These are phyloP conservation scores for Candida buenavistaensis DNA, from an alignment of 1,139 yeast genomes.

Conservation along the genomic window DNA sequence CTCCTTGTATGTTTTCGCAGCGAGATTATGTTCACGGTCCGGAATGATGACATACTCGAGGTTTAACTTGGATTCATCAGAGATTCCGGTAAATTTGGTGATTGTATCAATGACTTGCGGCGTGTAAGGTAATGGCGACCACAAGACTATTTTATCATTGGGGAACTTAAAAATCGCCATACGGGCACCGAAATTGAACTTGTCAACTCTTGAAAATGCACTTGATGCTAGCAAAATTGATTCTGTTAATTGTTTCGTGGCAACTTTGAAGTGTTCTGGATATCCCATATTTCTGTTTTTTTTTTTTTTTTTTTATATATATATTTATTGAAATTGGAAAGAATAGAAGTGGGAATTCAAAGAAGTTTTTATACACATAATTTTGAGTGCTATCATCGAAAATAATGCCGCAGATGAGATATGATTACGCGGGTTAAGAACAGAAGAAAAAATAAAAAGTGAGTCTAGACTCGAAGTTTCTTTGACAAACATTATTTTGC, in stretches of 20 bases:
- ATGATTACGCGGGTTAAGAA: too few species aligned
- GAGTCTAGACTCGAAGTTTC: too few species aligned
- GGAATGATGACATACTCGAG: conserved; percentile 51
- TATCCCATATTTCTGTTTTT: conserved; percentile 23
- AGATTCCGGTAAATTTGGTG: conserved; percentile 31
- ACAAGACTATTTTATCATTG: conserved; percentile 44
- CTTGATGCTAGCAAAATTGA: conserved; percentile 51
- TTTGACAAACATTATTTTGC: too few species aligned
- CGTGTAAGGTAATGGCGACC: conserved; percentile 65
- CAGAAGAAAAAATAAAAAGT: too few species aligned
- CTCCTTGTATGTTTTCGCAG: conserved; percentile 52
- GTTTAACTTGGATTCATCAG: conserved; percentile 26
- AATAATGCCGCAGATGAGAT: too few species aligned
- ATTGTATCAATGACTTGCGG: conserved; percentile 41
- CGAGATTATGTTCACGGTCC: conserved; percentile 56
- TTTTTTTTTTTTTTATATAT: too few species aligned
- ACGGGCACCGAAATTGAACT: conserved; percentile 59
- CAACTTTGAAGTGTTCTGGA: conserved; percentile 37
- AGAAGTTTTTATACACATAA: too few species aligned
- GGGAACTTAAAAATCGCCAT: conserved; percentile 48
- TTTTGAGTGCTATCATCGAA: too few species aligned
- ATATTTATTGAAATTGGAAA: too few species aligned
- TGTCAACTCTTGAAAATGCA: conserved; percentile 41
- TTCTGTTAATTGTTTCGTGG: conserved; percentile 46
- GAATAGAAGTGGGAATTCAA: too few species aligned